These are phyloP conservation scores for Ligustrum vulgare DNA, from an alignment of 257 asterid species.

Conservation along the genomic window DNA sequence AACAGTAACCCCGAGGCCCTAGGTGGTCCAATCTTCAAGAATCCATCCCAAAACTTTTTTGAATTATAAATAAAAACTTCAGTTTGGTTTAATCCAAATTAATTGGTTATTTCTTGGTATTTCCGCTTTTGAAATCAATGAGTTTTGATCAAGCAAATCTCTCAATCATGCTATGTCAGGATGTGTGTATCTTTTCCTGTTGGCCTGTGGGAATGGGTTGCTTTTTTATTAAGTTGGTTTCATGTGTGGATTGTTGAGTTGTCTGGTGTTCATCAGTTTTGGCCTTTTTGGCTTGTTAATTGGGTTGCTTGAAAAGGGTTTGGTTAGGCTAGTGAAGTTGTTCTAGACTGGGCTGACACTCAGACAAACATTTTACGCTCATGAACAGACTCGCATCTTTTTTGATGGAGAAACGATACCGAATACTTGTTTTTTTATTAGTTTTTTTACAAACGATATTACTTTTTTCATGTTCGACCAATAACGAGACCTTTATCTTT, in stretches of 20 bases:
- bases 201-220: neutral
- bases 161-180: neutral
- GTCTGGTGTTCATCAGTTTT: neutral
- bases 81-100: too few relatives aligned
- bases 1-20: too few relatives aligned
- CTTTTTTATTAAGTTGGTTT: neutral
- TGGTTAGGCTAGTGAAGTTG: neutral
- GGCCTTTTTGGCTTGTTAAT: neutral
- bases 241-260: neutral
- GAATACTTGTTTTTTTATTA: neutral
- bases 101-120: too few relatives aligned
- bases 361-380: neutral
- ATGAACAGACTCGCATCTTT: neutral
- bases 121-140: too few relatives aligned
- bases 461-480: neutral
- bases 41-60: too few relatives aligned
- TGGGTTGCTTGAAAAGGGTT: neutral
- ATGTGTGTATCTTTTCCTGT: neutral
- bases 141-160: too few relatives aligned
- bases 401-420: neutral
- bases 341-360: neutral
- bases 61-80: too few relatives aligned
- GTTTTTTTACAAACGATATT: neutral
- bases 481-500: neutral
- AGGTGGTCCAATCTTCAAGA: too few relatives aligned